Conservation (phyloP, 1,284 basidiomycete species). For the Sanghuangporus sanghuang region DNA sequence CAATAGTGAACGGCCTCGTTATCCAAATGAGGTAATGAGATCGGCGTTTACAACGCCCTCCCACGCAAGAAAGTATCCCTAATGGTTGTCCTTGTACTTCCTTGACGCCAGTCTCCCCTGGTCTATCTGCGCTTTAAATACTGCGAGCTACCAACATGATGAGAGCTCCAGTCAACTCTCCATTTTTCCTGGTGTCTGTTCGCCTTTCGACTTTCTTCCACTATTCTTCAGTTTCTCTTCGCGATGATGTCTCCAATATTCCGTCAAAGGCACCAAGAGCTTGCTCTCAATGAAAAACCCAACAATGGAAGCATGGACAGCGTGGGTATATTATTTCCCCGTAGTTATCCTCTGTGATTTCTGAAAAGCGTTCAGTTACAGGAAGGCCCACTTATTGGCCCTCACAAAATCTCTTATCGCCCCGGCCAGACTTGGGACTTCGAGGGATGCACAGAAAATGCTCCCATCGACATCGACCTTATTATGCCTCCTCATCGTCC, state of each 20-base stretch:
- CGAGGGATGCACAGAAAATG: constrained; percentile 43
- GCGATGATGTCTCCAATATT: not conserved
- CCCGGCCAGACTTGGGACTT: constrained; percentile 57
- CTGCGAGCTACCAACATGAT: not conserved
- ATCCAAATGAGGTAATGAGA: not conserved
- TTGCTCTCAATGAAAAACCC: not conserved
- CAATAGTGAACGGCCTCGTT: not conserved
- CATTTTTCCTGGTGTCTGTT: not conserved
- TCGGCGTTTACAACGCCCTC: not conserved
- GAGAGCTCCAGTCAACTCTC: not conserved
- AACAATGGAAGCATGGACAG: not conserved
- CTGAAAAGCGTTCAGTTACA: constrained; percentile 4
- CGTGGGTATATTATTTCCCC: not conserved
- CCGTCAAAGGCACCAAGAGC: not conserved
- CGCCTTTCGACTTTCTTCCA: not conserved
- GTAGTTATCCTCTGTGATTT: not conserved
- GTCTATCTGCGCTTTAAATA: not conserved
- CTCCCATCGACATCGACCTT: constrained; percentile 57
- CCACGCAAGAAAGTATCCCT: not conserved
- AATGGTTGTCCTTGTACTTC: constrained; percentile 4
- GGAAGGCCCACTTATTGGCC: constrained; percentile 30
- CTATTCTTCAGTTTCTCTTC: not conserved
- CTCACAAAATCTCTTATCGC: constrained; percentile 53
- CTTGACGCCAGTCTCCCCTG: not conserved
- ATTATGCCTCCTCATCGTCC: constrained; percentile 72